Evolutionary conservation across 2,329 filamentous ascomycete genomes (phyloP).

Genomic region (Clonostachys rhizophaga): DNA sequence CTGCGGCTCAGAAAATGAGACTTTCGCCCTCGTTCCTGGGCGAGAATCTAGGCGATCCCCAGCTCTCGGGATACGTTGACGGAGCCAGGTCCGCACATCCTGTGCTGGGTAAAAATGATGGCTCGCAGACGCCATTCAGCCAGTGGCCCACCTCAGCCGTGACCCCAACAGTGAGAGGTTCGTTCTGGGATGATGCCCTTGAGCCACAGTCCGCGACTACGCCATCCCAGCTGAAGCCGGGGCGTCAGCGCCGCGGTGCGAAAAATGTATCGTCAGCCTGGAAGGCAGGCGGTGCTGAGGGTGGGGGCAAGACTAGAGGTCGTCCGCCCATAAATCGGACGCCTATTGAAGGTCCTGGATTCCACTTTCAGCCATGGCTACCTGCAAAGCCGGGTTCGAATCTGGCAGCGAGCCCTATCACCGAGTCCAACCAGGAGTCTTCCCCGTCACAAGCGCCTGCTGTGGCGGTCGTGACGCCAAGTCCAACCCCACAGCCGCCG

Average conservation of each 20-base stretch:
- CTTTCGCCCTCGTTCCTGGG: conserved; percentile 46
- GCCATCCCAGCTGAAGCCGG: conserved; percentile 49
- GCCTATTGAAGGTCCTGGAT: conserved; percentile 61
- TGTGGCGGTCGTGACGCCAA: neutral
- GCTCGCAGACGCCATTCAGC: conserved; percentile 56
- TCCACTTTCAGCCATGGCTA: conserved; percentile 55
- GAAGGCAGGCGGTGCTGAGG: conserved; percentile 60
- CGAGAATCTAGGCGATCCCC: conserved; percentile 30
- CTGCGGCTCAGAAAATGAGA: conserved; percentile 56
- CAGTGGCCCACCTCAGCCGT: conserved; percentile 77
- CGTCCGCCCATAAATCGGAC: conserved; percentile 67
- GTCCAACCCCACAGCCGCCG: neutral
- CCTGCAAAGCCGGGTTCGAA: conserved; percentile 36
- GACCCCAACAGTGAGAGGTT: conserved; percentile 54
- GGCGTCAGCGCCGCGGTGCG: conserved; percentile 62
- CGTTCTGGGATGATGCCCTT: conserved; percentile 48
- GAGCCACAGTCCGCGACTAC: conserved; percentile 74
- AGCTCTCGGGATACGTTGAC: conserved; percentile 1
- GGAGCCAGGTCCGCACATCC: conserved; percentile 4
- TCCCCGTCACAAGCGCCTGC: neutral
- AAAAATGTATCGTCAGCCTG: conserved; percentile 87
- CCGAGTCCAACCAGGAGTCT: neutral
- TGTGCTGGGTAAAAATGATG: conserved; percentile 33
- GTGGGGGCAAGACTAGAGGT: conserved; percentile 69
- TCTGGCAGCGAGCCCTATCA: conserved; percentile 9